phyloP scores from a whole-genome alignment of 2,329 filamentous ascomycete genomes.

The Sclerotinia subarctica region DNA sequence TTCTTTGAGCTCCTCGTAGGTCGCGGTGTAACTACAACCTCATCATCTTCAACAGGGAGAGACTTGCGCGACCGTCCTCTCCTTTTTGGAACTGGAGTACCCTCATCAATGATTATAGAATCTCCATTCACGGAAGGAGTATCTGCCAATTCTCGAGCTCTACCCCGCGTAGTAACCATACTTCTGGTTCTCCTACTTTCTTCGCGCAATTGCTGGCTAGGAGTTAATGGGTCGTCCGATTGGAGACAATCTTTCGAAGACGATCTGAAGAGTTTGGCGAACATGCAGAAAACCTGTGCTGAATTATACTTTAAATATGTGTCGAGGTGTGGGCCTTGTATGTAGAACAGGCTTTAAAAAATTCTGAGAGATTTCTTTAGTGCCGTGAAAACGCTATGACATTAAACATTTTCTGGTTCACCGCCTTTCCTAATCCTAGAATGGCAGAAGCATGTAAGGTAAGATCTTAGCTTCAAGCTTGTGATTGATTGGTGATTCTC shows the following conservation, averaged over 20 bases:
- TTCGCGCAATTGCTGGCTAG: slow-evolving; percentile 19
- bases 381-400: slow-evolving; percentile 5
- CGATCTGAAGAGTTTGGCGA: slow-evolving; percentile 31
- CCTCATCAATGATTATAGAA: slow-evolving; percentile 20
- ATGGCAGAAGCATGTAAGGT: background rate
- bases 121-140: slow-evolving; percentile 23
- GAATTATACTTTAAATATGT: background rate
- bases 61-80: slow-evolving; percentile 21
- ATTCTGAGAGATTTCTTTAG: slow-evolving; percentile 16
- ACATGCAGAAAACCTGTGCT: slow-evolving; percentile 28
- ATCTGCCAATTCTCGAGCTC: slow-evolving; percentile 19
- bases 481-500: background rate
- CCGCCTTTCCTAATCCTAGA: background rate
- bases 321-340: background rate
- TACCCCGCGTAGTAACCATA: slow-evolving; percentile 32
- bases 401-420: background rate
- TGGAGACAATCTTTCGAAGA: slow-evolving; percentile 31
- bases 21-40: slow-evolving; percentile 20
- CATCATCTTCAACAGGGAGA: slow-evolving; percentile 17
- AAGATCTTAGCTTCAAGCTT: background rate
- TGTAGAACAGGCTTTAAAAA: slow-evolving; percentile 5
- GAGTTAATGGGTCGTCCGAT: slow-evolving; percentile 16
- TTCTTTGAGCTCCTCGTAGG: slow-evolving; percentile 32
- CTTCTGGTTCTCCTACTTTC: slow-evolving; percentile 15
- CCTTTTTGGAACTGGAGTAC: slow-evolving; percentile 20